Percentiles rank a stretch among this genome's conserved stretches.
Evolutionary conservation across 768 basidiomycete genomes (phyloP).

Genomic region (Boletus edulis): DNA sequence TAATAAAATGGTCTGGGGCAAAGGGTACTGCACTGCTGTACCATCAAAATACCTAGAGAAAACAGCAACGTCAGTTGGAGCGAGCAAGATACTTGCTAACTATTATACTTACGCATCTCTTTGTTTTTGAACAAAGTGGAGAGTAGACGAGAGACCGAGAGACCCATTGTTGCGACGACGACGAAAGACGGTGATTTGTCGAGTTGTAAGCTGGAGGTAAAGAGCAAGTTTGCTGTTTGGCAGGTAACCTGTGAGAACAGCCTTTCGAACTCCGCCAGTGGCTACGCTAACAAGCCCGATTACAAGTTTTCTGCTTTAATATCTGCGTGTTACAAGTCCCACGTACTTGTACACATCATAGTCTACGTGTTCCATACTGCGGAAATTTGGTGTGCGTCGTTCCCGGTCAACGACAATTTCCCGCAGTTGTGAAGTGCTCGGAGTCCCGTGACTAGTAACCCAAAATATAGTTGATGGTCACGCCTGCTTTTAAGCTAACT

Average conservation of each 20-base stretch:
- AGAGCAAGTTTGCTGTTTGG: slow-evolving; percentile 35
- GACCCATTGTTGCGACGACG: slow-evolving; percentile 59
- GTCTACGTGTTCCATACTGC: slow-evolving; percentile 18
- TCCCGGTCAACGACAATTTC: no score
- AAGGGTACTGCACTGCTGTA: slow-evolving; percentile 34
- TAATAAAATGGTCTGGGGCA: slow-evolving; percentile 12
- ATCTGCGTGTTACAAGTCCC: not conserved
- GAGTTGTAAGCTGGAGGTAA: slow-evolving; percentile 28
- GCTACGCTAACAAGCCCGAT: slow-evolving; percentile 2
- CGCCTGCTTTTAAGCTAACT: no score
- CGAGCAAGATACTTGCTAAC: slow-evolving; percentile 14
- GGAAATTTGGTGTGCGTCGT: not conserved
- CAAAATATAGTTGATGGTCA: no score
- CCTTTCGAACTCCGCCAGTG: slow-evolving; percentile 36
- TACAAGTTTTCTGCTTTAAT: not conserved
- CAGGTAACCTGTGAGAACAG: slow-evolving; percentile 29
- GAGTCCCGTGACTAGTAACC: no score
- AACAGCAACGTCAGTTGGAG: slow-evolving; percentile 24
- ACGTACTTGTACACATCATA: slow-evolving; percentile 10
- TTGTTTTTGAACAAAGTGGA: slow-evolving; percentile 93
- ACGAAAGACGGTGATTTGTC: slow-evolving; percentile 27
- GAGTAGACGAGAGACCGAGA: slow-evolving; percentile 72
- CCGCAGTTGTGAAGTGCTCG: no score
- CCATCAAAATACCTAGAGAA: slow-evolving; percentile 92
- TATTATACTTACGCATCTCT: slow-evolving; percentile 89